These are phyloP conservation scores for Parsonsia alboflavescens DNA, from an alignment of 257 asterid species.

Conservation along the genomic window DNA sequence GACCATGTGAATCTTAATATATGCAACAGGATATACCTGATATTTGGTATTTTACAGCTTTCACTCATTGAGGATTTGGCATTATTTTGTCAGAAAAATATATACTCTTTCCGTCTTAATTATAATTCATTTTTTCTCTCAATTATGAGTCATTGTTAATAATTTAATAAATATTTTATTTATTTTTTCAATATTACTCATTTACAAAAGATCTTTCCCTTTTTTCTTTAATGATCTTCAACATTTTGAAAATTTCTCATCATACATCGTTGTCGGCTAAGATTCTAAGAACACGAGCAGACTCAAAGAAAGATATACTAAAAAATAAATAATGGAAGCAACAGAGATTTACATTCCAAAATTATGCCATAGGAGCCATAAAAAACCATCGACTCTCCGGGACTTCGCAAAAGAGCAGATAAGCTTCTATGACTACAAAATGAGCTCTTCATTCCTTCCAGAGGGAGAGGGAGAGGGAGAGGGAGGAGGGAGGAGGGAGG, in stretches of 20 bases:
- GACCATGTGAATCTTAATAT: not conserved
- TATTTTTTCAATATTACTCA: too few species aligned
- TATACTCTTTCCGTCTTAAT: too few species aligned
- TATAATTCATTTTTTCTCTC: too few species aligned
- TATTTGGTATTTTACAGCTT: not conserved
- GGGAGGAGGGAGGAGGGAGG: not conserved
- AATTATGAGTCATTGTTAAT: too few species aligned
- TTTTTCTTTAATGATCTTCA: too few species aligned
- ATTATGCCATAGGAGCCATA: not conserved
- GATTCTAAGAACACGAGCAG: too few species aligned
- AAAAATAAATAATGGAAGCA: not conserved
- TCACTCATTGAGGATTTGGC: not conserved
- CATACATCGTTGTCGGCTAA: too few species aligned
- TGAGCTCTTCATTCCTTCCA: slow-evolving; percentile 6
- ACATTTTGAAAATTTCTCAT: too few species aligned
- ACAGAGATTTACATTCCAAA: not conserved
- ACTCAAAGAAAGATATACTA: not conserved
- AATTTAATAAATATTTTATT: too few species aligned
- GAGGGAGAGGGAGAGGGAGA: not conserved
- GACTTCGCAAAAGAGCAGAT: not conserved
- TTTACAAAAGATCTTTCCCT: too few species aligned
- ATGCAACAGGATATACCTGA: not conserved
- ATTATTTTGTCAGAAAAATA: too few species aligned
- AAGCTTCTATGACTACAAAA: not conserved
- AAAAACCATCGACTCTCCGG: not conserved